A percentile compares a stretch with the other conserved stretches of the same genome.
phyloP scores from a whole-genome alignment of 495 filamentous ascomycete species.

The Neurospora discreta region DNA sequence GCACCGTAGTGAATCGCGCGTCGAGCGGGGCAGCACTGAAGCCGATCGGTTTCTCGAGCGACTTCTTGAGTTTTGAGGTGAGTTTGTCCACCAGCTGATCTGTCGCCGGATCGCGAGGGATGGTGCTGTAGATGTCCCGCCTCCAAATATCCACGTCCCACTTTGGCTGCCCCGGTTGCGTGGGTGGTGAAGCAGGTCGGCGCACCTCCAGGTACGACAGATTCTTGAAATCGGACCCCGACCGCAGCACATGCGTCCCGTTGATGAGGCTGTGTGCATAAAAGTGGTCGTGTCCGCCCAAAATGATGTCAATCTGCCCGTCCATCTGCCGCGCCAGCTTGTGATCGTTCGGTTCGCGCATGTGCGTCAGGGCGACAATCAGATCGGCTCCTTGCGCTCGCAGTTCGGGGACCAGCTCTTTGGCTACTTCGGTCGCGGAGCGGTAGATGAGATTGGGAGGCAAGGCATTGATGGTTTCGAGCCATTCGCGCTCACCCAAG shows the following conservation, averaged over 20 bases:
- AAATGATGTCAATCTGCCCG: conserved; percentile 60
- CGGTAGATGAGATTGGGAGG: conserved; percentile 72
- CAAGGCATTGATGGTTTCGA: conserved; percentile 77
- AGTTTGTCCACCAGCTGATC: conserved; percentile 50
- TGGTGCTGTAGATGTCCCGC: conserved; percentile 55
- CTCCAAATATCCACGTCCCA: conserved; percentile 76
- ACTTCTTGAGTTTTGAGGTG: conserved; percentile 57
- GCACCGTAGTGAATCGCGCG: conserved; percentile 72
- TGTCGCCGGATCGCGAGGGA: conserved; percentile 49
- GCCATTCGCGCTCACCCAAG: conserved; percentile 65
- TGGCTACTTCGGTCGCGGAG: conserved; percentile 60
- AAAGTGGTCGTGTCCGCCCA: conserved; percentile 86
- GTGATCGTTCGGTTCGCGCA: conserved; percentile 74
- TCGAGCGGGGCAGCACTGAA: conserved; percentile 72
- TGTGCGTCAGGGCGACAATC: conserved; percentile 70
- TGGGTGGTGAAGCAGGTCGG: conserved; percentile 25
- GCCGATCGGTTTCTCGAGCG: conserved; percentile 72
- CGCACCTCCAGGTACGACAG: conserved; percentile 75
- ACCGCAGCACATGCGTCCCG: conserved; percentile 67
- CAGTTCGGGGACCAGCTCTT: conserved; percentile 55
- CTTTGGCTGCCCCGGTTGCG: conserved; percentile 18
- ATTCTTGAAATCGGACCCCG: conserved; percentile 83
- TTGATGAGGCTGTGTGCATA: conserved; percentile 69
- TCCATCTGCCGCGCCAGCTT: conserved; percentile 62
- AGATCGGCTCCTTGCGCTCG: conserved; percentile 70